phyloP scores from a whole-genome alignment of 1,284 basidiomycete genomes.

The Apiotrichum domesticum region DNA sequence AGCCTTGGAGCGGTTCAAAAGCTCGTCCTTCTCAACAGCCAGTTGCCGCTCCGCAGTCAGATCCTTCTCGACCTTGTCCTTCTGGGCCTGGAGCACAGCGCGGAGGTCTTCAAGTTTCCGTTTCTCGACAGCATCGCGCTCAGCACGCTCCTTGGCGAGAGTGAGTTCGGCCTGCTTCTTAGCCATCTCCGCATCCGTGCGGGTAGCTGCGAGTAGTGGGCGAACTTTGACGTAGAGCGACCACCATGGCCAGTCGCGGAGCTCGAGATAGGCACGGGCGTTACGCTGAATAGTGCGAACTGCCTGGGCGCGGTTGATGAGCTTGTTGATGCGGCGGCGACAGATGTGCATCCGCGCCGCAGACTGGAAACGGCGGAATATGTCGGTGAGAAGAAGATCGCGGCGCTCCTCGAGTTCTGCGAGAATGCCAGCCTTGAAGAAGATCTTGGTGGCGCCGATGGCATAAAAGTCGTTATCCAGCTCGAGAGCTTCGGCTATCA shows the following conservation, averaged over 20 bases:
- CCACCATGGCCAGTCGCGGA: constrained; percentile 99
- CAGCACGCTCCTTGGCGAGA: constrained; percentile 73
- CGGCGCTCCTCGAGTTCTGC: constrained; percentile 95
- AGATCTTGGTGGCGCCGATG: constrained; percentile 95
- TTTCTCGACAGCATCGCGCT: constrained; percentile 73
- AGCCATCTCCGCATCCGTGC: constrained; percentile 85
- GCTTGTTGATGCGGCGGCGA: constrained; percentile 86
- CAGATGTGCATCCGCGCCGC: constrained; percentile 78
- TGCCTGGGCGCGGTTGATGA: constrained; percentile 86
- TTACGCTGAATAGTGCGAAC: constrained; percentile 91
- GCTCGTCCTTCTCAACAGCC: constrained; percentile 72
- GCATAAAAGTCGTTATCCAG: constrained; percentile 79
- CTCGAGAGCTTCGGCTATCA: constrained; percentile 88
- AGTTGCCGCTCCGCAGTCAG: constrained; percentile 76
- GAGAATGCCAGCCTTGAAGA: constrained; percentile 97
- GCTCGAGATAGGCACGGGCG: constrained; percentile 79
- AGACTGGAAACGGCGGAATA: constrained; percentile 86
- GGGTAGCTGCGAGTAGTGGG: constrained; percentile 84
- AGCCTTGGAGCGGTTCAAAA: constrained; percentile 79
- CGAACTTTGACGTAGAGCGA: constrained; percentile 93
- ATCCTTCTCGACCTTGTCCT: constrained; percentile 70
- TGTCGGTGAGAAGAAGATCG: constrained; percentile 76
- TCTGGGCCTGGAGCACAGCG: constrained; percentile 72
- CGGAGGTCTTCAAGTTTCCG: constrained; percentile 70
- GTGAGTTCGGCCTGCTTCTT: constrained; percentile 81